Conservation (phyloP, 2,329 filamentous ascomycete genomes). For the Gremmenia infestans region DNA sequence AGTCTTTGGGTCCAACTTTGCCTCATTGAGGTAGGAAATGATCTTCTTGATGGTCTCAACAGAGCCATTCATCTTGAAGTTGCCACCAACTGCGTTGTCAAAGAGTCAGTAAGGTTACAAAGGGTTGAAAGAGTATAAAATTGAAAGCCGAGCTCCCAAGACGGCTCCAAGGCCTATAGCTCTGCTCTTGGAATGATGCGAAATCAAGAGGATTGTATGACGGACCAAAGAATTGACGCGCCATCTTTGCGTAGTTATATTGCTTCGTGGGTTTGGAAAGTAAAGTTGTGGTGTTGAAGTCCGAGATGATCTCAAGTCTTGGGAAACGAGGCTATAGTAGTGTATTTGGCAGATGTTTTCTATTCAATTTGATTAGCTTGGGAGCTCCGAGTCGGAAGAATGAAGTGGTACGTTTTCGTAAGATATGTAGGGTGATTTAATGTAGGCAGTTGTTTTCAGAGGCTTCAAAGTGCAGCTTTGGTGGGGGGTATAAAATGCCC, state of each 20-base stretch:
- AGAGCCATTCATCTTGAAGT: conserved; percentile 99
- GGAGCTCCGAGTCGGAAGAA: not conserved
- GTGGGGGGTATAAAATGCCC: not conserved
- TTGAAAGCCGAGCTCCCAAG: too few relatives aligned
- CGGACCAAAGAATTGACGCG: not conserved
- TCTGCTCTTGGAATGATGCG: too few relatives aligned
- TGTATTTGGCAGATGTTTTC: too few relatives aligned
- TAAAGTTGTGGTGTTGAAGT: too few relatives aligned
- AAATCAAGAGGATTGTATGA: too few relatives aligned
- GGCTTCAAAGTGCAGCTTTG: not conserved
- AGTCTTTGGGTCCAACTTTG: conserved; percentile 69
- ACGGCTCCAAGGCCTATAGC: too few relatives aligned
- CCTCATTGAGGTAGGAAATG: conserved; percentile 81
- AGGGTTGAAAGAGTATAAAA: too few relatives aligned
- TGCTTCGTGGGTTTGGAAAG: not conserved
- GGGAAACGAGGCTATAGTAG: too few relatives aligned
- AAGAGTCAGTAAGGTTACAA: too few relatives aligned
- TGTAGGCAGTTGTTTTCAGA: too few relatives aligned
- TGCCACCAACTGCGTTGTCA: conserved; percentile 47
- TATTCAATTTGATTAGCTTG: too few relatives aligned
- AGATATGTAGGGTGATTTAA: not conserved
- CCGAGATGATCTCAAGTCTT: too few relatives aligned
- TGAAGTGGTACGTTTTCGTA: not conserved
- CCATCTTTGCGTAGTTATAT: not conserved
- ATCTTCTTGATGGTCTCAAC: conserved; percentile 86